Conservation (phyloP, 805 yeast species). For the Lachancea thermotolerans region DNA sequence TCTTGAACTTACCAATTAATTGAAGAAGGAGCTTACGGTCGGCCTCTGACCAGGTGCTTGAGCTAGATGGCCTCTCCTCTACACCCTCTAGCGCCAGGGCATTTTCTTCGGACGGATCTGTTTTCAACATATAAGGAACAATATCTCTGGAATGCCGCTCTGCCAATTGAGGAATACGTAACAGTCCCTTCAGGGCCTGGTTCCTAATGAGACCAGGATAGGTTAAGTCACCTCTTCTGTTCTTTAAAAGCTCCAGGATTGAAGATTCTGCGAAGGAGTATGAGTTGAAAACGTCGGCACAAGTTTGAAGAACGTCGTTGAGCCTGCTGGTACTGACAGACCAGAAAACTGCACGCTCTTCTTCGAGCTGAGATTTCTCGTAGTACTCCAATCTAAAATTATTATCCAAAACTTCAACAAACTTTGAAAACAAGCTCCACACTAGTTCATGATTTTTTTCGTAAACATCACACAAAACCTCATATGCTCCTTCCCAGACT, state of each 20-base stretch:
- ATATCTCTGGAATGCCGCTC: conserved; percentile 55
- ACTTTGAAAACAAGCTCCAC: conserved; percentile 48
- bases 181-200: conserved; percentile 52
- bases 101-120: conserved; percentile 15
- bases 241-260: conserved; percentile 34
- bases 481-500: conserved; percentile 71
- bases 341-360: conserved; percentile 28
- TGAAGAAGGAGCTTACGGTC: conserved; percentile 56
- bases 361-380: conserved; percentile 10
- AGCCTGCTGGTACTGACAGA: conserved; percentile 42
- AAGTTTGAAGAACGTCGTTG: conserved; percentile 33
- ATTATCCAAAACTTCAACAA: conserved; percentile 26
- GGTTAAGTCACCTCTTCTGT: conserved; percentile 31
- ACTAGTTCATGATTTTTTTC: conserved; percentile 38
- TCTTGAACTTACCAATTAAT: conserved; percentile 57
- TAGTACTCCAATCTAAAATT: conserved; percentile 16
- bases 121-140: conserved; percentile 49
- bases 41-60: conserved; percentile 37
- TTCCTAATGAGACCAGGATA: conserved; percentile 45
- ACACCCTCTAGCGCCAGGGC: conserved; percentile 1
- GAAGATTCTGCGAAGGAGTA: conserved; percentile 34
- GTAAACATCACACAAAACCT: conserved; percentile 45
- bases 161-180: conserved; percentile 56
- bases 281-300: conserved; percentile 24
- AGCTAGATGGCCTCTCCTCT: conserved; percentile 6